Percentiles rank a stretch among this genome's conserved stretches.
Evolutionary conservation across 1,284 basidiomycete genomes (phyloP).

Genomic region (Inonotus obliquus): DNA sequence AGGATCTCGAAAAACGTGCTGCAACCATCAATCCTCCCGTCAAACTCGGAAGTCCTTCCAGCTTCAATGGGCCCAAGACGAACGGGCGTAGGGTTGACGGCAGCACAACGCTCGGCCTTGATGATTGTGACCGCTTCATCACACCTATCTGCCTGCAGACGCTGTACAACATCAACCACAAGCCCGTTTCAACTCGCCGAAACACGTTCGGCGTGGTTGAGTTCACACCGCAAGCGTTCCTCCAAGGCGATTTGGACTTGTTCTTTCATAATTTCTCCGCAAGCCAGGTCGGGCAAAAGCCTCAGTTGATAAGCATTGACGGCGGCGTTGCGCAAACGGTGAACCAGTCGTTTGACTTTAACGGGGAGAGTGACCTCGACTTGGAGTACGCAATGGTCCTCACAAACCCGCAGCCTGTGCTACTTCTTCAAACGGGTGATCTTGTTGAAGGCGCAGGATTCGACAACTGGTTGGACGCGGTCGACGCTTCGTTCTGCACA

Average conservation of each 20-base stretch:
- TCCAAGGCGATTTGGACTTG: conserved; percentile 40
- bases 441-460: conserved; percentile 23
- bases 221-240: conserved; percentile 45
- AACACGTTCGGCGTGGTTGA: conserved; percentile 34
- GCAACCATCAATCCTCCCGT: conserved; percentile 1
- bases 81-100: conserved; percentile 18
- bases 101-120: conserved; percentile 16
- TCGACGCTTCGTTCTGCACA: conserved; percentile 28
- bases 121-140: conserved; percentile 24
- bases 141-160: conserved; percentile 22
- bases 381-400: conserved; percentile 38
- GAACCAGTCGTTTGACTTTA: conserved; percentile 33
- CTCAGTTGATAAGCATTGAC: conserved; percentile 29
- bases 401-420: conserved; percentile 26
- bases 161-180: conserved; percentile 22
- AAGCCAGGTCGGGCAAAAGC: conserved; percentile 34
- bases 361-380: conserved; percentile 46
- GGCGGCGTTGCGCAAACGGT: conserved; percentile 22
- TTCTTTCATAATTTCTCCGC: conserved; percentile 40
- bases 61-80: conserved; percentile 18
- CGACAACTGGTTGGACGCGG: conserved; percentile 27
- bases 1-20: background rate
- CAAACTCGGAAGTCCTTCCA: conserved; percentile 17
- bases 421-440: conserved; percentile 30
- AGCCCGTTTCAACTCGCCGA: conserved; percentile 14